Evolutionary conservation across 2,329 filamentous ascomycete species (phyloP).

Genomic region (Rhynchosporium graminicola): DNA sequence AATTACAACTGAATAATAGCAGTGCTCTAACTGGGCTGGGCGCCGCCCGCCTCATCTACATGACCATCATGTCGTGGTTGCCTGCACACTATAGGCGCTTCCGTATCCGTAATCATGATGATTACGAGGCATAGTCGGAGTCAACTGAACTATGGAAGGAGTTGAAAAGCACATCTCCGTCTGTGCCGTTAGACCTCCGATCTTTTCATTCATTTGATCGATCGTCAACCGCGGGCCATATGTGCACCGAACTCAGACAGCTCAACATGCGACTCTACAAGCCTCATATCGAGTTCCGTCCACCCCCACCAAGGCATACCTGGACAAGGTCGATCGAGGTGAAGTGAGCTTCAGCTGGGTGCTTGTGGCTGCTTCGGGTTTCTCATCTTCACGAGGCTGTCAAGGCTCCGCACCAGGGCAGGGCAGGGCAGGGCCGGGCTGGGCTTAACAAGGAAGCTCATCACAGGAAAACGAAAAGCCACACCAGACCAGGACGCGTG

Average conservation of each 20-base stretch:
- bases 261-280: slow-evolving; percentile 30
- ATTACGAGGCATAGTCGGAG: background rate
- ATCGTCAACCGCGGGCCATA: slow-evolving; percentile 31
- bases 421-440: slow-evolving; percentile 1
- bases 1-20: background rate
- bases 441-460: slow-evolving; percentile 10
- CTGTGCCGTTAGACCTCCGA: slow-evolving; percentile 20
- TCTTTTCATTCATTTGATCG: slow-evolving; percentile 20
- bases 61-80: slow-evolving; percentile 20
- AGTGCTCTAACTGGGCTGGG: background rate
- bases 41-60: slow-evolving; percentile 18
- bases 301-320: background rate
- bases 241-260: slow-evolving; percentile 27
- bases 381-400: background rate
- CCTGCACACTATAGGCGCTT: slow-evolving; percentile 5
- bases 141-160: background rate
- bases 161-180: slow-evolving; percentile 17
- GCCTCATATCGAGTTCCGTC: slow-evolving; percentile 3
- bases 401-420: background rate
- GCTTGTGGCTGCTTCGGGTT: slow-evolving; percentile 10
- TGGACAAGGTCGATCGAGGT: background rate
- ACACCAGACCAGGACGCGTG: slow-evolving; percentile 10
- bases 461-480: slow-evolving; percentile 3
- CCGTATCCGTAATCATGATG: slow-evolving; percentile 3
- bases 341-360: slow-evolving; percentile 12